A percentile compares a stretch with the other conserved stretches of the same genome.
phyloP scores from a whole-genome alignment of 352 stramenopile genomes.

The Pythium sukuiense region DNA sequence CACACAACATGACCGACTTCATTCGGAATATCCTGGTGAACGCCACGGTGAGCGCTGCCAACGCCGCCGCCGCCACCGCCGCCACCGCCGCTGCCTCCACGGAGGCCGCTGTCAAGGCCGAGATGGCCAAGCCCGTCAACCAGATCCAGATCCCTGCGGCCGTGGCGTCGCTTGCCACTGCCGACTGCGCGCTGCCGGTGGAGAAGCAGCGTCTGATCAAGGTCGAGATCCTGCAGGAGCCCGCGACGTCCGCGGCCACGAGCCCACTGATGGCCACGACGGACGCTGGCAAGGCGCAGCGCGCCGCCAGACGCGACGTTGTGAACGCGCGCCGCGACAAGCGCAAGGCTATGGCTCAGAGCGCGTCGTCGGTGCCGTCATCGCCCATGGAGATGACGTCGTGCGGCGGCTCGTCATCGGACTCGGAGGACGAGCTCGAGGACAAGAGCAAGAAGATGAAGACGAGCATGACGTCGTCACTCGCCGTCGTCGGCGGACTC shows the following conservation, averaged over 20 bases:
- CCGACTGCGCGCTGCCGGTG: conserved; percentile 19
- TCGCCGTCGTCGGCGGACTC: conserved; percentile 26
- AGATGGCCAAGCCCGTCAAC: conserved; percentile 45
- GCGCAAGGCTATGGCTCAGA: conserved; percentile 58
- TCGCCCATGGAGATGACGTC: conserved; percentile 18
- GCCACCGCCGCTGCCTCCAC: neutral
- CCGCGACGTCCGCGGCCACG: neutral
- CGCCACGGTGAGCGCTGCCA: conserved; percentile 23
- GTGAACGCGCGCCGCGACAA: conserved; percentile 79
- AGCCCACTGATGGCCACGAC: conserved; percentile 8
- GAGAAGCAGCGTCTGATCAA: conserved; percentile 64
- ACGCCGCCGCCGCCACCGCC: neutral
- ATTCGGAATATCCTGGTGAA: conserved; percentile 73
- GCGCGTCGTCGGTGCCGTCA: neutral
- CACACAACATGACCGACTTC: conserved; percentile 64
- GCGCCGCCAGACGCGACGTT: conserved; percentile 53
- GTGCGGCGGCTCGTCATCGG: conserved; percentile 12
- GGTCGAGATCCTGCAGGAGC: conserved; percentile 37
- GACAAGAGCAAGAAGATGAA: conserved; percentile 78
- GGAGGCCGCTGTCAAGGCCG: conserved; percentile 8
- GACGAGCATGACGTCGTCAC: conserved; percentile 54
- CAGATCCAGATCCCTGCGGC: conserved; percentile 58
- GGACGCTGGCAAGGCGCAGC: conserved; percentile 58
- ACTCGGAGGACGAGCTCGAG: conserved; percentile 24
- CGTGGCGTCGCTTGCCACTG: conserved; percentile 19